Base-by-base conservation (phyloP, 2,329 filamentous ascomycete genomes). In the Nemania diffusa region DNA sequence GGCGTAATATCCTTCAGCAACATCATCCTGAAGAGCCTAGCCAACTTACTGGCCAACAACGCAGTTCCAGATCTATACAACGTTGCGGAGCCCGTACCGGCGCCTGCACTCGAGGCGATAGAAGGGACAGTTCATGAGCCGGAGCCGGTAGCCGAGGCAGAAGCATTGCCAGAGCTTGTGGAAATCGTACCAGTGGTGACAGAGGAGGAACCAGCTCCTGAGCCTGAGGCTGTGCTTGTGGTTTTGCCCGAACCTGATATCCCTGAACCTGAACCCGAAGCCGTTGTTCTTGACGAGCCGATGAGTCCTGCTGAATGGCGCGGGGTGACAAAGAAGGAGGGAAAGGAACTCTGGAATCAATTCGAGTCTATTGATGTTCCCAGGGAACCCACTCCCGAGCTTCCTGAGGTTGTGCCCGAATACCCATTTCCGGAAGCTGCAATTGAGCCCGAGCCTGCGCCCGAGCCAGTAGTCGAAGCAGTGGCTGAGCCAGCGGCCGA, bases 11-110 rank as follows among this genome's bases (percentile, higher is more conserved):
- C 68, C 7, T 65, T 68, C 34, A 70, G 62, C 50, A 68, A 70
- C 8, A 65, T 70, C 26, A 55, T 70, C 51, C 26, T 70, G 61
- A 70, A 65, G 58, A 61, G 40, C 34, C 56, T 70, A 15, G 65
- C 68, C 37, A 55, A 57, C 7, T 5, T 70, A 17, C 68, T 69
- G 9, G 5, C 64, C 20, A 67, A 55, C 51, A 56, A 62, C 3
- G 27, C 13, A 24, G 51, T 26, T 29, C 44, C 59, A 4, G 24
- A n/a, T 24, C 42, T 32, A 5, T 29, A 42, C 20, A 17, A 42
- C 9, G 26, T 34, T 3, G 46, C 44, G 22, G 7, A 48, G 7
- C 20, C 68, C 9, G 27, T 13, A 20, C 26, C 34, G 20, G 26
- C 64, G 17, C 27, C 58, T 5, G 51, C 60, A 34, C 63, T 51